These are phyloP conservation scores for Cryptosporidium sp. DNA, from an alignment of 169 alveolate species.

Conservation along the genomic window DNA sequence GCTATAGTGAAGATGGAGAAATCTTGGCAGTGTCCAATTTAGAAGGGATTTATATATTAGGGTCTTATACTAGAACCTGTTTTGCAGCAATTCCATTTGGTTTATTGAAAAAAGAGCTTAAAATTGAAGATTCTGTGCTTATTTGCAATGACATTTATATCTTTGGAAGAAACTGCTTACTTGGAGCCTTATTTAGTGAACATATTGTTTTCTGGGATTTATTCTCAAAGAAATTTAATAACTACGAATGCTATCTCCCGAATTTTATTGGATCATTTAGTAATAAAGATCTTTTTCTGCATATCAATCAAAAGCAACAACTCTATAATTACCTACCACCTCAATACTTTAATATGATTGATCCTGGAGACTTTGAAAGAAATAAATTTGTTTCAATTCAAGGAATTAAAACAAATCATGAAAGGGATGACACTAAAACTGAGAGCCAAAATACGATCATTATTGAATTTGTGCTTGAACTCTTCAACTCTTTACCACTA, in stretches of 20 bases:
- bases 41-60: constrained; percentile 38
- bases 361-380: background rate
- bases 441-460: background rate
- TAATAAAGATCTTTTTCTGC: background rate
- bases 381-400: constrained; percentile 19
- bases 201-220: constrained; percentile 40
- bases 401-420: background rate
- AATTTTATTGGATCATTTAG: background rate
- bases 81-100: constrained; percentile 56
- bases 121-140: constrained; percentile 1
- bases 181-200: constrained; percentile 15
- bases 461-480: constrained; percentile 3
- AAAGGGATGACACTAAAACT: background rate
- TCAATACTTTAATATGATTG: background rate
- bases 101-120: background rate
- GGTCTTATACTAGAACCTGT: constrained; percentile 47
- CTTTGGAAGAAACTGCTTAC: constrained; percentile 2
- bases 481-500: background rate
- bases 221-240: background rate
- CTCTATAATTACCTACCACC: background rate
- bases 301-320: background rate
- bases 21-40: constrained; percentile 23
- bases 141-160: constrained; percentile 3
- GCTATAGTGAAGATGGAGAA: constrained; percentile 72
- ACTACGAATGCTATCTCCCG: constrained; percentile 9